These are phyloP conservation scores for Pseudocercospora eumusae DNA, from an alignment of 2,329 filamentous ascomycete genomes.

Conservation along the genomic window DNA sequence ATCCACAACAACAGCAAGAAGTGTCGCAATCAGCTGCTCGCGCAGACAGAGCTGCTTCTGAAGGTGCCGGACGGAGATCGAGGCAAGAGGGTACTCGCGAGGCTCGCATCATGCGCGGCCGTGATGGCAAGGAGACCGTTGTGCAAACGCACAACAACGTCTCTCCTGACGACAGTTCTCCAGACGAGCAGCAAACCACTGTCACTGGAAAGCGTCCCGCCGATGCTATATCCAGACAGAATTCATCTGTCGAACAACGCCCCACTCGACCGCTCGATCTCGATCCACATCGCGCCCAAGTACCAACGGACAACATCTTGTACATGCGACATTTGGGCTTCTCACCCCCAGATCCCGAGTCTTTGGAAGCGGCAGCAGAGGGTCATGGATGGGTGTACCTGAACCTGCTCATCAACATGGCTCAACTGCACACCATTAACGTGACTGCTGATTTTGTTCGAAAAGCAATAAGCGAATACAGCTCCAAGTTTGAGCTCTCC, in stretches of 20 bases:
- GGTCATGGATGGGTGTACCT: constrained; percentile 81
- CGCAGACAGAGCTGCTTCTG: constrained; percentile 46
- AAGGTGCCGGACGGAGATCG: constrained; percentile 43
- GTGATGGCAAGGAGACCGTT: constrained; percentile 32
- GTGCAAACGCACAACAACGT: constrained; percentile 14
- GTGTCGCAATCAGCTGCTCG: constrained; percentile 57
- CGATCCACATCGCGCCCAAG: constrained; percentile 74
- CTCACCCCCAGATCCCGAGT: constrained; percentile 58
- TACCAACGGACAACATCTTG: constrained; percentile 74
- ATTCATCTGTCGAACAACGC: constrained; percentile 60
- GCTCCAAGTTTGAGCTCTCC: constrained; percentile 75
- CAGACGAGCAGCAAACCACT: constrained; percentile 8
- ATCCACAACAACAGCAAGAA: constrained; percentile 59
- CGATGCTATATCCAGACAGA: neutral
- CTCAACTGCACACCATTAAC: constrained; percentile 81
- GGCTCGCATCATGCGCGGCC: constrained; percentile 47
- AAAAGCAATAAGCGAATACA: constrained; percentile 68
- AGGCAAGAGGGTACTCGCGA: constrained; percentile 49
- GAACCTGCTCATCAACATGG: constrained; percentile 77
- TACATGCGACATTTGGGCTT: constrained; percentile 76
- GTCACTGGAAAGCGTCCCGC: constrained; percentile 3
- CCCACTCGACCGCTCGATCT: constrained; percentile 75
- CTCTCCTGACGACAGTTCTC: constrained; percentile 11
- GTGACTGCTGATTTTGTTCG: constrained; percentile 78
- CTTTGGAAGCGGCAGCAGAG: constrained; percentile 56